Percentiles rank a stretch among this genome's conserved stretches.
phyloP scores from a whole-genome alignment of 2,329 filamentous ascomycete species.

The Ceratocystiopsis sp. region DNA sequence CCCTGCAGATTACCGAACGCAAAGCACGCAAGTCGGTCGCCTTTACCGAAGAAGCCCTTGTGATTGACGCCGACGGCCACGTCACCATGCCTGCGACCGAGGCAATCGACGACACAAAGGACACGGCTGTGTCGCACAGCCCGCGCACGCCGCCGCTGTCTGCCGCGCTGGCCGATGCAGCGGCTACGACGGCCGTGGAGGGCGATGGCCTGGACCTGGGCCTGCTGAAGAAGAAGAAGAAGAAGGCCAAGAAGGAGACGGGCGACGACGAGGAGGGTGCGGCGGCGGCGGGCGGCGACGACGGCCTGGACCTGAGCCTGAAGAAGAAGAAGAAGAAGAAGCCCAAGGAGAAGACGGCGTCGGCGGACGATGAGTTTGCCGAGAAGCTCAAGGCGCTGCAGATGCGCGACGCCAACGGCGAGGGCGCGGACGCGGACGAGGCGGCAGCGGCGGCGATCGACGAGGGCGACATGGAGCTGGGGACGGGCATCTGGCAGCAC shows the following conservation, averaged over 20 bases:
- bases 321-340: conserved; percentile 73
- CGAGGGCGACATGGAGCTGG: conserved; percentile 66
- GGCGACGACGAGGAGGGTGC: conserved; percentile 27
- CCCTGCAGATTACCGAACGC: conserved; percentile 6
- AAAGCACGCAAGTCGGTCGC: conserved; percentile 58
- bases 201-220: conserved; percentile 51
- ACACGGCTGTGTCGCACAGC: conserved; percentile 66
- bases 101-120: conserved; percentile 54
- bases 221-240: conserved; percentile 40
- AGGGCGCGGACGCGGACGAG: conserved; percentile 25
- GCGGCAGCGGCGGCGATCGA: conserved; percentile 30
- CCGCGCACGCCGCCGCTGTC: conserved; percentile 45
- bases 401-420: conserved; percentile 24
- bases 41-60: conserved; percentile 72
- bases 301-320: conserved; percentile 32
- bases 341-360: conserved; percentile 14
- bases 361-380: conserved; percentile 39
- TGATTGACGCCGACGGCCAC: conserved; percentile 80
- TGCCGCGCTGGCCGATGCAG: conserved; percentile 26
- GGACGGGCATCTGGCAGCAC: conserved; percentile 83
- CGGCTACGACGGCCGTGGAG: conserved; percentile 18
- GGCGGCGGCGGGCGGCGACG: conserved; percentile 44
- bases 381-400: conserved; percentile 46
- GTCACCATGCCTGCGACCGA: conserved; percentile 56
- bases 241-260: conserved; percentile 32